Evolutionary conservation across 345 rosid genomes (phyloP).

Genomic region (Eucalyptus erythrocorys): DNA sequence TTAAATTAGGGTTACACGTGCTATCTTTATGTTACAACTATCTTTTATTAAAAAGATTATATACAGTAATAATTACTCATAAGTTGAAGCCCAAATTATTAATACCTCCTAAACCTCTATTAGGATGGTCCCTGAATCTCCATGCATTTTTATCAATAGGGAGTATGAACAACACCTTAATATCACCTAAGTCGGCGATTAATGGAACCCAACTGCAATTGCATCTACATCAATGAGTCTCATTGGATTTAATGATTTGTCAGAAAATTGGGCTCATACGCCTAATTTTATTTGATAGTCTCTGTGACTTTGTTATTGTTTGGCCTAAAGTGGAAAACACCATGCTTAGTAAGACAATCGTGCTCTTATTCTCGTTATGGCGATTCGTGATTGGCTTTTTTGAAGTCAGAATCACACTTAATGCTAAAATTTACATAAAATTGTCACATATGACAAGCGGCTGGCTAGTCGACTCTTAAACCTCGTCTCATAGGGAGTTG

Average conservation of each 20-base stretch:
- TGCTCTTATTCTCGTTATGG: background rate
- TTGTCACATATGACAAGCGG: background rate
- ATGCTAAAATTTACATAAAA: background rate
- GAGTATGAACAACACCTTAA: too few relatives aligned
- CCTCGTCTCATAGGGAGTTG: background rate
- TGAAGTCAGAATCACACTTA: background rate
- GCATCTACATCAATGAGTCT: background rate
- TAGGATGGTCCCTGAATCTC: too few relatives aligned
- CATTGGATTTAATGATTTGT: background rate
- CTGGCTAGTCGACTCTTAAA: background rate
- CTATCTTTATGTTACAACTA: background rate
- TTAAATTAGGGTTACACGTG: background rate
- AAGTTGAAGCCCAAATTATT: background rate
- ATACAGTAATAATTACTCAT: background rate
- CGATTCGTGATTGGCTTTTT: background rate
- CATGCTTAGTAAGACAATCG: background rate
- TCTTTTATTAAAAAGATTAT: too few relatives aligned
- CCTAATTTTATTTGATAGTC: background rate
- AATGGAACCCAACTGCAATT: background rate
- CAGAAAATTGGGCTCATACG: too few relatives aligned
- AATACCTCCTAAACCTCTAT: too few relatives aligned
- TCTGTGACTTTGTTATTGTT: background rate
- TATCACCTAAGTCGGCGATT: rapidly evolving
- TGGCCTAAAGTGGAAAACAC: background rate
- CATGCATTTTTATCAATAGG: rapidly evolving